Conservation (phyloP, 306 rosid genomes). For the Acacia confusa region DNA sequence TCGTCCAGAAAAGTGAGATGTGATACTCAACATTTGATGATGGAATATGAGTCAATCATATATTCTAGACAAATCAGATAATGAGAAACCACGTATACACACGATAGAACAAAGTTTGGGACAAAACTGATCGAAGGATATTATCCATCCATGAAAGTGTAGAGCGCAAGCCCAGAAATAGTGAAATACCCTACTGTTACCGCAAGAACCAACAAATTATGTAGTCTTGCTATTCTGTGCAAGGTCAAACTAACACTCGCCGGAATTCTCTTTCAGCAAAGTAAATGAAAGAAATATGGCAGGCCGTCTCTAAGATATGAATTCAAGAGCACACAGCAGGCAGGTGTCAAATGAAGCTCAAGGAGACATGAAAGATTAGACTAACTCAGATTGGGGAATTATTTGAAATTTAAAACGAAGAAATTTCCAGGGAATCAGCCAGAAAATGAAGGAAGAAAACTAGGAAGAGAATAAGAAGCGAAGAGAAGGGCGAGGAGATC, state of each 20-base stretch:
- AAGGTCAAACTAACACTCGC: background rate
- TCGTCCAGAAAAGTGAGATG: conserved; percentile 30
- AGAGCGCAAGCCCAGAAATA: background rate
- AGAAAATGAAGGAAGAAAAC: background rate
- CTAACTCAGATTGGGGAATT: background rate
- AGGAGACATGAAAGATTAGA: background rate
- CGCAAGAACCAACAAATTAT: background rate
- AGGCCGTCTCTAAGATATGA: background rate
- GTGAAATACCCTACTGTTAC: background rate
- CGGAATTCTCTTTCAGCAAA: background rate
- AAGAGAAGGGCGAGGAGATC: background rate
- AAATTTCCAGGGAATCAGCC: background rate
- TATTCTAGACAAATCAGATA: background rate
- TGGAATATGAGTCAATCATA: background rate
- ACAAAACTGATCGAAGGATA: background rate
- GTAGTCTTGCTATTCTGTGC: background rate
- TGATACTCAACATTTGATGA: background rate
- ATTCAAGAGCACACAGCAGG: background rate
- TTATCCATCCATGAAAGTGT: background rate
- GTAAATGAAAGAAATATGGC: background rate
- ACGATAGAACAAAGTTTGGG: background rate
- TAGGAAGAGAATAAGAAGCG: too few species aligned
- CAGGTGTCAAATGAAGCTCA: background rate
- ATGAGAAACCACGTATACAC: background rate
- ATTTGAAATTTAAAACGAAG: background rate